phyloP scores from a whole-genome alignment of 164 flowering plant species.

The Umbilicus rupestris region DNA sequence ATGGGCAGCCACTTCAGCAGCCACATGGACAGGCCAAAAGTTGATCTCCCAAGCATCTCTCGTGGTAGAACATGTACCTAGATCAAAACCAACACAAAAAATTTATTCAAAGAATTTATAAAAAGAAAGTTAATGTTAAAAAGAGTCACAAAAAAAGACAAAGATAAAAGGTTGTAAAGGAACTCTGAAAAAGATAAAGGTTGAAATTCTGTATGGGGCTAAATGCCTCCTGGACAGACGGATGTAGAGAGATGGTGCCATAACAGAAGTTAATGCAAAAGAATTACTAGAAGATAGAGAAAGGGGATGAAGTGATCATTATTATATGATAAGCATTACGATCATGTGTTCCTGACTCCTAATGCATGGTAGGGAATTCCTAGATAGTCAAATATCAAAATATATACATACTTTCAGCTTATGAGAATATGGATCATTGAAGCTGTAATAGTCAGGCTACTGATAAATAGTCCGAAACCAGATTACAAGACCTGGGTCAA shows the following conservation, averaged over 20 bases:
- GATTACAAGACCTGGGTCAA: not conserved
- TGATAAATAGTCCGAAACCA: too few species aligned
- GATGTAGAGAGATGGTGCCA: constrained; percentile 10
- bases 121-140: not conserved
- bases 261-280: not conserved
- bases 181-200: not conserved
- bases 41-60: constrained; percentile 43
- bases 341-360: not conserved
- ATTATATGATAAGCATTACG: constrained; percentile 16
- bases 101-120: not conserved
- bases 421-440: not conserved
- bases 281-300: not conserved
- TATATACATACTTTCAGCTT: not conserved
- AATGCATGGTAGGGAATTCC: constrained; percentile 37
- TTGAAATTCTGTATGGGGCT: constrained; percentile 13
- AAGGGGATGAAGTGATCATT: constrained; percentile 4
- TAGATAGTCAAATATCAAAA: constrained; percentile 27
- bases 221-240: constrained; percentile 7
- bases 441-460: not conserved
- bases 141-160: not conserved
- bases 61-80: constrained; percentile 47
- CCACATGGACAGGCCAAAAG: constrained; percentile 50
- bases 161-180: constrained; percentile 6
- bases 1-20: constrained; percentile 46
- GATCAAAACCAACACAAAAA: not conserved